These are phyloP conservation scores for Rhodofomes roseus DNA, from an alignment of 1,284 basidiomycete species.

Conservation along the genomic window DNA sequence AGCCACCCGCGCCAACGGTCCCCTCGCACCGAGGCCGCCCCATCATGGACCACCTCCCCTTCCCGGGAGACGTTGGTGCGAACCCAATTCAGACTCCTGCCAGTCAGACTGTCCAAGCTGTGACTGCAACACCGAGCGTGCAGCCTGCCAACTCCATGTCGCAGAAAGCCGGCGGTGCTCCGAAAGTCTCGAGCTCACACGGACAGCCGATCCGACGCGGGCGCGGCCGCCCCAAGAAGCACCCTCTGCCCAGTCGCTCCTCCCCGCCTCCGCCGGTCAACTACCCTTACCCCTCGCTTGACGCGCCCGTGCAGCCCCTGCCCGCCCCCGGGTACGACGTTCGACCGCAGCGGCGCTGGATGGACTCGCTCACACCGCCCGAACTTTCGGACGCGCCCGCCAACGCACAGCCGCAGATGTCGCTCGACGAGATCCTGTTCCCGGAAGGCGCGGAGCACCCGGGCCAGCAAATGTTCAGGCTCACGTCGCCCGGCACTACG, in stretches of 20 bases:
- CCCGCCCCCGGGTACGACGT: not conserved
- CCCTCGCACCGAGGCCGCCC: not conserved
- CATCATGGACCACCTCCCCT: not conserved
- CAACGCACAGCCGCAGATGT: constrained; percentile 3
- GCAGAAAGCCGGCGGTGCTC: too few species aligned
- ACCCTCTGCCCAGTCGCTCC: constrained; percentile 2
- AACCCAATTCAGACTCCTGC: too few species aligned
- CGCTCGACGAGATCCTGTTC: constrained; percentile 9
- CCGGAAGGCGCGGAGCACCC: constrained; percentile 11
- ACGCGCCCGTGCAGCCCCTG: not conserved
- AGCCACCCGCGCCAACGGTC: not conserved
- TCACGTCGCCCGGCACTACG: constrained; percentile 11
- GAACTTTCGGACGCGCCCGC: not conserved
- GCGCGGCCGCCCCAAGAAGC: constrained; percentile 21
- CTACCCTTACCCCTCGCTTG: constrained; percentile 16
- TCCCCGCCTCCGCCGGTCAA: constrained; percentile 12
- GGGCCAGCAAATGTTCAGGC: constrained; percentile 26
- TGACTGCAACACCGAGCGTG: too few species aligned
- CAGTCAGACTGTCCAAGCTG: too few species aligned
- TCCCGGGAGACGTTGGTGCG: not conserved
- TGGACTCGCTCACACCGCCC: not conserved
- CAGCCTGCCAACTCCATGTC: too few species aligned
- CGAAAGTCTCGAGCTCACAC: not conserved
- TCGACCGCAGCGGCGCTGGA: not conserved
- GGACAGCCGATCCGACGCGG: constrained; percentile 10